Evolutionary conservation across 139 green algal species (phyloP), one percentile per base, ranked within the genome.

Genomic region (Mesotaenium endlicherianum): DNA sequence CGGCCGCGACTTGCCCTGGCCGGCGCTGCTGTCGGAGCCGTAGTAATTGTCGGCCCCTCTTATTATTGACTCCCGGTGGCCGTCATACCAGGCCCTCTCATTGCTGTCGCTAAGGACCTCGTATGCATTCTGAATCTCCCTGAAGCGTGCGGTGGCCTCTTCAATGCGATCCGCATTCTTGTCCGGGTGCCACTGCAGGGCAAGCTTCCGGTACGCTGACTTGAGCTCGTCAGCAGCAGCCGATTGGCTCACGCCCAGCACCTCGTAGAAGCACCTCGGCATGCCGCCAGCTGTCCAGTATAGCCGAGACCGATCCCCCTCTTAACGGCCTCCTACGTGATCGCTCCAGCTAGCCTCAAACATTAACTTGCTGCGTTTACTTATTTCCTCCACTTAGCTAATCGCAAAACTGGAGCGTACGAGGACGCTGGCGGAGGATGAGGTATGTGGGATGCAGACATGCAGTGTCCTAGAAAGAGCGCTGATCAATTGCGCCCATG

Each of bases 51-150:
- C 57, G 83, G 72, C 90, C 31, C 94, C 93, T 17, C 86, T 82
- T 53, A 98, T 82, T 83, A 98, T 98, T 38, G 92, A 89, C 14
- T 97, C 94, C 0, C 94, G 79, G 77, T 98, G 95, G 34, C 71
- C 78, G 89, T 98, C 95, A 87, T 98, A 98, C 94, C 93, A 98
- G 6, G 93, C 91, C 3, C 93, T 89, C 90, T 98, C 95, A 81
- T 97, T 92, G 68, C 92, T 91, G 91, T 98, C 95, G 58, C 83
- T 95, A 36, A 99, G 85, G 40, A 99, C 91, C 80, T 99, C 96
- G 45, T 97, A 99, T 0, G 96, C 95, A 77, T 97, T 98, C 1
- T 88, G 83, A n/a, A 90, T 86, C 55, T 89, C 70, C 57, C 86
- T 89, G 84, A 90, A 90, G 3, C 42, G 31, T 2, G 31, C 53